Evolutionary conservation across 1,284 basidiomycete species (phyloP).

Genomic region (Pseudozyma hubeiensis): DNA sequence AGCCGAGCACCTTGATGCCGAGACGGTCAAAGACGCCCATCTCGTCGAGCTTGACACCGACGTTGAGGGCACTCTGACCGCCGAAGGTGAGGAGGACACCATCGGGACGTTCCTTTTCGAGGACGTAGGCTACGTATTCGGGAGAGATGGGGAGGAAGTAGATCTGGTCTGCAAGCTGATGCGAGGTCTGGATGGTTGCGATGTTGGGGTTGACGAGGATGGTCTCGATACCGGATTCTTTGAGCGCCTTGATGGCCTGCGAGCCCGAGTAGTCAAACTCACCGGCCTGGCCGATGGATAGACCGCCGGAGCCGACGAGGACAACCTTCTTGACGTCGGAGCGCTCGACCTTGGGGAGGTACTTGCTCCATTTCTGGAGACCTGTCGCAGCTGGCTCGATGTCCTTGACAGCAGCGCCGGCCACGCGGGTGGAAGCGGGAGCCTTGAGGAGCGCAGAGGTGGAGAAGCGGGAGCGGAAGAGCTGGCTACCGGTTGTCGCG

Average conservation of each 20-base stretch:
- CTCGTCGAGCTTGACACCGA: conserved; percentile 94
- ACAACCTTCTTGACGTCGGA: conserved; percentile 93
- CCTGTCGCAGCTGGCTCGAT: conserved; percentile 58
- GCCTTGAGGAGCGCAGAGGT: conserved; percentile 39
- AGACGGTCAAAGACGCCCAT: conserved; percentile 97
- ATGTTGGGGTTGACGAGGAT: conserved; percentile 75
- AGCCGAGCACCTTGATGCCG: conserved; percentile 93
- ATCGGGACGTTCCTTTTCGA: conserved; percentile 98
- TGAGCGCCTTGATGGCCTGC: conserved; percentile 97
- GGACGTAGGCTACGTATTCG: conserved; percentile 97
- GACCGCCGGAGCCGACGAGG: conserved; percentile 94
- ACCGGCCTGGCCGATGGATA: conserved; percentile 97
- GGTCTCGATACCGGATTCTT: conserved; percentile 93
- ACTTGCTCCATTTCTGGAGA: conserved; percentile 62
- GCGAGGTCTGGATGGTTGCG: conserved; percentile 74
- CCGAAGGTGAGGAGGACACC: conserved; percentile 98
- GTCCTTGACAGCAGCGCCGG: conserved; percentile 51
- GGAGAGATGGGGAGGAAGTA: conserved; percentile 97
- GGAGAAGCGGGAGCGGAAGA: conserved; percentile 51
- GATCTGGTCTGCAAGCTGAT: conserved; percentile 93
- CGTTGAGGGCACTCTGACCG: conserved; percentile 96
- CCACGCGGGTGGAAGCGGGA: conserved; percentile 42
- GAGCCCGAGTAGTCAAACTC: conserved; percentile 99
- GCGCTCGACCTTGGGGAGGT: conserved; percentile 63
- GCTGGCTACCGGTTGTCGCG: conserved; percentile 30